Evolutionary conservation across 1,139 yeast genomes (phyloP), one percentile per base, ranked within the genome.

Genomic region (Scheffersomyces lignicola): DNA sequence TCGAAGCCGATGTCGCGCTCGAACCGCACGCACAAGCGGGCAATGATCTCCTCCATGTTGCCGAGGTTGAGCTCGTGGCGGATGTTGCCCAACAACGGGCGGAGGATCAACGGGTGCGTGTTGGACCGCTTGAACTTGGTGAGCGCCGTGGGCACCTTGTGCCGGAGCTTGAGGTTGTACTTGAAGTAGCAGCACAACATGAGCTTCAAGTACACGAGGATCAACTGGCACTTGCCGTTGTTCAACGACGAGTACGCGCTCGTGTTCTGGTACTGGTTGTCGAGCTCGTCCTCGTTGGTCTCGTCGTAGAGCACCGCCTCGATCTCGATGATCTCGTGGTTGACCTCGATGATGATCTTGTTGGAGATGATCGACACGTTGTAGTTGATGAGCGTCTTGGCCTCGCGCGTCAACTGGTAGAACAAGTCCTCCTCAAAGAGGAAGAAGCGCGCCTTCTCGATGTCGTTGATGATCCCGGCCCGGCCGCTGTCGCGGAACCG

Each of bases 361-460:
- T 79, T 83, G 36, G 80, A 77, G 26, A 78, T 79, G 7, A 87
- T 76, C 16, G 74, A 70, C 3, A 87, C 94, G 39, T 84, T 82
- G 48, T 82, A 80, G 24, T 89, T 78, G n/a, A 84, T 71, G 41
- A 90, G 63, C 7, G 73, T 56, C 31, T 83, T 73, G 0, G 96
- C 89, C 57, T 90, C 97, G 42, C 83, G 75, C 21, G 82, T 73
- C 41, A 90, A 61, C 47, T 83, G 88, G 53, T 78, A 76, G 47
- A 77, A 79, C 32, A 84, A 65, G 52, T 90, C 97, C 49, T 87
- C 94, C 52, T 90, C 97, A 62, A 90, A 90, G 7, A 90, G 65
- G 42, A 80, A 78, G 45, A 74, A 81, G 34, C 96, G 67, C 0
- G 87, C 81, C 41, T 64, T 75, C 45, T 74, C 73, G 18, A 83